Conservation (phyloP, 352 stramenopile genomes). For the Phytopythium helicoides region DNA sequence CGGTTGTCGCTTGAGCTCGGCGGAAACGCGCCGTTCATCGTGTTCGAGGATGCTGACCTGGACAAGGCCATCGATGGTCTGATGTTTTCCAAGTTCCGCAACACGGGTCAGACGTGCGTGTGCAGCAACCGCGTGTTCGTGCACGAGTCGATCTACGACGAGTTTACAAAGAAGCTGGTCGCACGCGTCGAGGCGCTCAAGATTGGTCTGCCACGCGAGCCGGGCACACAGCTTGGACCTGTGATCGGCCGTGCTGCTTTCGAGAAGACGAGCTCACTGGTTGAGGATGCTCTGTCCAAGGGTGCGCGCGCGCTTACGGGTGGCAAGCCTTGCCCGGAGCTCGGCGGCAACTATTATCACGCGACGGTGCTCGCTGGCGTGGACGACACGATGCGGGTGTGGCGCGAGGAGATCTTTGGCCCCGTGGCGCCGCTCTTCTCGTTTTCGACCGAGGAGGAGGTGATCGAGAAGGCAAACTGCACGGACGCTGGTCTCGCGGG, state of each 20-base stretch:
- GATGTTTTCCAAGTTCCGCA: conserved; percentile 88
- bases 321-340: conserved; percentile 54
- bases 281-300: conserved; percentile 90
- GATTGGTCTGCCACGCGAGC: conserved; percentile 85
- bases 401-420: conserved; percentile 96
- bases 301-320: conserved; percentile 87
- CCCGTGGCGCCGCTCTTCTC: conserved; percentile 91
- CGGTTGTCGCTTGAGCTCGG: conserved; percentile 88
- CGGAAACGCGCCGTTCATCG: conserved; percentile 92
- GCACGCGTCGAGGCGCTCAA: conserved; percentile 77
- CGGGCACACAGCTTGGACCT: conserved; percentile 88
- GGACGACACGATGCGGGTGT: conserved; percentile 83
- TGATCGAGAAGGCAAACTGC: conserved; percentile 94
- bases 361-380: conserved; percentile 92
- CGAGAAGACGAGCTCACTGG: conserved; percentile 81
- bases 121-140: conserved; percentile 94
- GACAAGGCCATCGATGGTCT: conserved; percentile 83
- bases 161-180: conserved; percentile 87
- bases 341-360: conserved; percentile 91
- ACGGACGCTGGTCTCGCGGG: conserved; percentile 89
- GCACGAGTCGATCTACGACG: conserved; percentile 90
- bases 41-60: conserved; percentile 89
- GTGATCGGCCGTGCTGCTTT: conserved; percentile 92
- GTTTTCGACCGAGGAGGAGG: conserved; percentile 95
- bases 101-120: conserved; percentile 88